Conservation (phyloP, 1,139 yeast species). For the Taphrina betulina region DNA sequence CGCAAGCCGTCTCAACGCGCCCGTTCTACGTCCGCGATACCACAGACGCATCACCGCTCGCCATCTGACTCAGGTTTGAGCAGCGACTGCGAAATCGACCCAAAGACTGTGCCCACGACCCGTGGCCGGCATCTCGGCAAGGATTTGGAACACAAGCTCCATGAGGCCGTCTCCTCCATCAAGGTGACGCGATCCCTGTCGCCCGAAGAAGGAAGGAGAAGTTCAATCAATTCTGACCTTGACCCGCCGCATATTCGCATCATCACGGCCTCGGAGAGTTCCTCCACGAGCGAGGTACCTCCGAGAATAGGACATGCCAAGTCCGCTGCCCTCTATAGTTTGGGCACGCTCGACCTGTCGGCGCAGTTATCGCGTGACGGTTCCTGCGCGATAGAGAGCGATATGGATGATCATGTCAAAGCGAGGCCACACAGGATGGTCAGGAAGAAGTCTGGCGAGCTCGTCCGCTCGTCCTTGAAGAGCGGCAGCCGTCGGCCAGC, state of each 20-base stretch:
- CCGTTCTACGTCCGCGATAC: conserved; percentile 10
- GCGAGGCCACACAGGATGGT: conserved; percentile 45
- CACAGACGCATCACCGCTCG: neutral
- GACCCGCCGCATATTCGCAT: conserved; percentile 2
- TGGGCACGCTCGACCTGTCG: neutral
- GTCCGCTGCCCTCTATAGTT: conserved; percentile 5
- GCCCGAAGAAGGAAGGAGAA: neutral
- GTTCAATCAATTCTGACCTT: neutral
- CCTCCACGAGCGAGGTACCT: neutral
- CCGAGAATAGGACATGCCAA: conserved; percentile 3
- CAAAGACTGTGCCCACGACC: neutral
- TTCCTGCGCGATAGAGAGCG: conserved; percentile 15
- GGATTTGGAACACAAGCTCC: conserved; percentile 21
- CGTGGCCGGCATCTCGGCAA: conserved; percentile 16
- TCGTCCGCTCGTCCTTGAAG: conserved; percentile 71
- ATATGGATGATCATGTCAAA: conserved; percentile 10
- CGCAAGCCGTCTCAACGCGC: conserved; percentile 12
- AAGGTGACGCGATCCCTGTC: conserved; percentile 25
- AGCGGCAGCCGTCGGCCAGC: conserved; percentile 48
- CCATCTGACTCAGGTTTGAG: conserved; percentile 12
- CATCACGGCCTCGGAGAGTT: neutral
- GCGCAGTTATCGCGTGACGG: neutral
- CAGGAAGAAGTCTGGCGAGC: conserved; percentile 76
- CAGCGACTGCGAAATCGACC: conserved; percentile 14
- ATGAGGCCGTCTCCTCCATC: conserved; percentile 25